A percentile compares a stretch with the other conserved stretches of the same genome.
Evolutionary conservation across 371 early-diverging fungal species (phyloP).

Genomic region (Mortierella sp.): DNA sequence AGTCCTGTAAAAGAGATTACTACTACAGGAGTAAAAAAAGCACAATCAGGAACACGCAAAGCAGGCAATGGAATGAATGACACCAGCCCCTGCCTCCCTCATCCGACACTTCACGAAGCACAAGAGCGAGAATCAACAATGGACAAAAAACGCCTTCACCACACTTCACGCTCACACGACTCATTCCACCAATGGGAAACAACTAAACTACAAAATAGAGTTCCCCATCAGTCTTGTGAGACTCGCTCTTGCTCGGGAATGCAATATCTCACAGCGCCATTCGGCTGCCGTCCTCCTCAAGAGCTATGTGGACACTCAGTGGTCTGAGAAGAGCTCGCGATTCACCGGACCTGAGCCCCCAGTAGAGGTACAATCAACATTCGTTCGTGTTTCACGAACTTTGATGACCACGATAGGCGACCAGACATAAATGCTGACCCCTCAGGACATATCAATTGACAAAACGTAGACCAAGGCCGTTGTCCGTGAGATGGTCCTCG

Average conservation of each 20-base stretch:
- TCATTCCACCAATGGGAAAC: neutral
- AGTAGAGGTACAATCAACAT: slow-evolving; percentile 27
- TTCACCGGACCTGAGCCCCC: slow-evolving; percentile 63
- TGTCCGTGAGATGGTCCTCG: slow-evolving; percentile 54
- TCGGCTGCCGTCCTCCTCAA: slow-evolving; percentile 86
- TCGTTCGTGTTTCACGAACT: neutral
- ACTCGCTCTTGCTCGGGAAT: slow-evolving; percentile 75
- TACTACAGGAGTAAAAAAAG: neutral
- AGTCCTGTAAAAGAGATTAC: neutral
- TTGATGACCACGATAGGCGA: slow-evolving; percentile 18
- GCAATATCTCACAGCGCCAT: slow-evolving; percentile 77
- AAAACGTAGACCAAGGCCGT: slow-evolving; percentile 45
- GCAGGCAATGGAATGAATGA: neutral
- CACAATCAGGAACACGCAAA: neutral
- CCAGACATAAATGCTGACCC: neutral
- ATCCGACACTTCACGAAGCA: too few species aligned
- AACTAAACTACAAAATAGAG: slow-evolving; percentile 56
- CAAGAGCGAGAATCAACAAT: neutral
- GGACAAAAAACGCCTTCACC: neutral
- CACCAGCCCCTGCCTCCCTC: neutral
- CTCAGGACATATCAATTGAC: neutral
- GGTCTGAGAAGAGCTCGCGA: slow-evolving; percentile 75
- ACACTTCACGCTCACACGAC: neutral
- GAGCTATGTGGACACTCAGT: slow-evolving; percentile 82
- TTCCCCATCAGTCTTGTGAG: slow-evolving; percentile 78